Evolutionary conservation across 2,329 filamentous ascomycete species (phyloP).

Genomic region (Amesomyces nigricolor): DNA sequence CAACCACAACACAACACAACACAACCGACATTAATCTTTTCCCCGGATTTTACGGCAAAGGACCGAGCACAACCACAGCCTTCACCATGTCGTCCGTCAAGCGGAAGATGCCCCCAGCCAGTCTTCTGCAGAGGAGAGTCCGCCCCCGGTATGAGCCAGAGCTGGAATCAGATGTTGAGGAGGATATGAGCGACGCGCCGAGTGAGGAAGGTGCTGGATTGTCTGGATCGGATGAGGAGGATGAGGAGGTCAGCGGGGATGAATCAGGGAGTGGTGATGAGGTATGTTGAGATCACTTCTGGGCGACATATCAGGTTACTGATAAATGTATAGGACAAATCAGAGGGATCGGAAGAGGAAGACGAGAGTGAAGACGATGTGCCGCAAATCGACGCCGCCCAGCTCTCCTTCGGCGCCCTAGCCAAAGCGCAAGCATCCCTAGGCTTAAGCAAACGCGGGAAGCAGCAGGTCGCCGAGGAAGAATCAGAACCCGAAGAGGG

Average conservation of each 20-base stretch:
- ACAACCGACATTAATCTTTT: background rate
- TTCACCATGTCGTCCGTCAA: slow-evolving; percentile 22
- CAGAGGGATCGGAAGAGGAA: slow-evolving; percentile 10
- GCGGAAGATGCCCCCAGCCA: slow-evolving; percentile 19
- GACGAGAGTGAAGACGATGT: slow-evolving; percentile 30
- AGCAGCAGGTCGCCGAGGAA: slow-evolving; percentile 20
- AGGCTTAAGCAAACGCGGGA: slow-evolving; percentile 33
- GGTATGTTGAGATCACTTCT: background rate
- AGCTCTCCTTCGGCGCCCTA: slow-evolving; percentile 83
- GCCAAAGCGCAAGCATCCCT: slow-evolving; percentile 77
- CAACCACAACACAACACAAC: too few relatives aligned
- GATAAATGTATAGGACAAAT: slow-evolving; percentile 1
- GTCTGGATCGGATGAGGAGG: slow-evolving; percentile 12
- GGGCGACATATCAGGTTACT: background rate
- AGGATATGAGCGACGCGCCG: slow-evolving; percentile 19
- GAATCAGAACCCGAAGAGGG: slow-evolving; percentile 33
- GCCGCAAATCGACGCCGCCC: slow-evolving; percentile 40
- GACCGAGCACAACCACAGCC: background rate
- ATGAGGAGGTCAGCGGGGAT: slow-evolving; percentile 18
- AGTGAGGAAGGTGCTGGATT: slow-evolving; percentile 25
- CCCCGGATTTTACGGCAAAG: background rate
- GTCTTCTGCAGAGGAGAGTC: slow-evolving; percentile 23
- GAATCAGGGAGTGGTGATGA: slow-evolving; percentile 11
- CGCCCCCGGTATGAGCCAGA: slow-evolving; percentile 25
- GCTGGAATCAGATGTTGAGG: slow-evolving; percentile 24